Percentiles rank a stretch among this genome's conserved stretches.
These are phyloP conservation scores for Passalora sequoiae DNA, from an alignment of 2,329 filamentous ascomycete species.

Conservation along the genomic window DNA sequence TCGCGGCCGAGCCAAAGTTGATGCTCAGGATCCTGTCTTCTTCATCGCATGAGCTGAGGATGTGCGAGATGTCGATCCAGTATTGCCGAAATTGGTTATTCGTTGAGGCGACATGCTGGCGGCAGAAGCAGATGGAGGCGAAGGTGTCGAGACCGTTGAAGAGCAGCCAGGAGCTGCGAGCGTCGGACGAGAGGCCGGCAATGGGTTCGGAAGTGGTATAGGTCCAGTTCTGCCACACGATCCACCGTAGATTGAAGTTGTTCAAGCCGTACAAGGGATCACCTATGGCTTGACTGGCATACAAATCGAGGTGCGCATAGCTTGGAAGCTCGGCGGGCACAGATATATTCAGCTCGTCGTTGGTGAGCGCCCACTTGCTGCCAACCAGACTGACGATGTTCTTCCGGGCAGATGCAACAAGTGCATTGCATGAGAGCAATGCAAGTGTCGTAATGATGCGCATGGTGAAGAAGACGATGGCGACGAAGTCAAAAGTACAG, in stretches of 20 bases:
- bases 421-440: neutral
- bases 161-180: slow-evolving; percentile 49
- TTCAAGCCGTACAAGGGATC: slow-evolving; percentile 54
- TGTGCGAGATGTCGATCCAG: slow-evolving; percentile 51
- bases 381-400: slow-evolving; percentile 41
- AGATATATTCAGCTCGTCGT: slow-evolving; percentile 45
- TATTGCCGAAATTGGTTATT: slow-evolving; percentile 62
- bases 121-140: slow-evolving; percentile 52
- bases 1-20: slow-evolving; percentile 54
- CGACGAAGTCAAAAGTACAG: too few relatives aligned
- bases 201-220: slow-evolving; percentile 49
- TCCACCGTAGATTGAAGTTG: slow-evolving; percentile 57
- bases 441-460: slow-evolving; percentile 5
- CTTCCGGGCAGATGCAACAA: slow-evolving; percentile 21
- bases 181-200: slow-evolving; percentile 35
- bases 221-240: slow-evolving; percentile 57
- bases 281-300: slow-evolving; percentile 49
- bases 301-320: slow-evolving; percentile 56
- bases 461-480: too few relatives aligned
- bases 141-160: slow-evolving; percentile 62
- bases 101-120: slow-evolving; percentile 50
- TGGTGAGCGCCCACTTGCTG: slow-evolving; percentile 33
- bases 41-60: slow-evolving; percentile 41
- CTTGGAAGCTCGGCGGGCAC: slow-evolving; percentile 54
- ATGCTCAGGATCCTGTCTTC: slow-evolving; percentile 41